Base-by-base conservation (phyloP, 2,329 filamentous ascomycete genomes). In the Cladorrhinum sp. region DNA sequence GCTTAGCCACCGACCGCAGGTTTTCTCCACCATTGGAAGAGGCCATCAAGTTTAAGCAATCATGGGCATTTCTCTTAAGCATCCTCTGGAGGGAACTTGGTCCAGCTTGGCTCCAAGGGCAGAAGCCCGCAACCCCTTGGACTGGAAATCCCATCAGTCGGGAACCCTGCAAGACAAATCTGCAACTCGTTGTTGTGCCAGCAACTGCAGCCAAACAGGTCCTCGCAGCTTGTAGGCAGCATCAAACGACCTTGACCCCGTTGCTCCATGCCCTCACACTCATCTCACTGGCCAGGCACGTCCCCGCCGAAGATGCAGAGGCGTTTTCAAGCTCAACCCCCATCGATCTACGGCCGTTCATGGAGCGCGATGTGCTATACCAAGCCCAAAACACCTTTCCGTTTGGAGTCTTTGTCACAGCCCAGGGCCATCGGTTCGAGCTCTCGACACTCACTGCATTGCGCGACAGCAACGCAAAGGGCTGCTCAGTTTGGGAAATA, bases 201-300 rank as follows among this genome's bases (percentile, higher is more conserved):
- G 50, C 73, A 4, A 58, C 58, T 1, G 66, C 65, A 3, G 67
- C 77, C 0, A 24, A 64, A 1, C 61, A 53, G 1, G 65, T 83
- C 1, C 66, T 83, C 6, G 57, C 68, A 0, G 73, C 70, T 1
- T 80, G 79, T 60, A 73, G 80, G 16, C 65, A 67, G 12, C 75
- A 80, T 51, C 67, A 69, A 2, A 72, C 76, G 14, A 82, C 80
- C 2, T 66, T 85, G 6, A 85, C 82, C 0, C 75, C 75, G 0
- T 72, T 85, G 7, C 55, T 85, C 0, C 78, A 84, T 33, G 77
- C 74, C 2, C 71, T 85, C 0, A 66, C 76, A 3, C 70, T 80
- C 4, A 69, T 71, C 7, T 78, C 79, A 1, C 68, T 83, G 4
- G 68, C 77, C 3, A 67, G 64, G 0, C 74, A 70, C 2, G 65